A percentile compares a stretch with the other conserved stretches of the same genome.
Conservation (phyloP, 2,329 filamentous ascomycete genomes). For the Xylaria sp. region DNA sequence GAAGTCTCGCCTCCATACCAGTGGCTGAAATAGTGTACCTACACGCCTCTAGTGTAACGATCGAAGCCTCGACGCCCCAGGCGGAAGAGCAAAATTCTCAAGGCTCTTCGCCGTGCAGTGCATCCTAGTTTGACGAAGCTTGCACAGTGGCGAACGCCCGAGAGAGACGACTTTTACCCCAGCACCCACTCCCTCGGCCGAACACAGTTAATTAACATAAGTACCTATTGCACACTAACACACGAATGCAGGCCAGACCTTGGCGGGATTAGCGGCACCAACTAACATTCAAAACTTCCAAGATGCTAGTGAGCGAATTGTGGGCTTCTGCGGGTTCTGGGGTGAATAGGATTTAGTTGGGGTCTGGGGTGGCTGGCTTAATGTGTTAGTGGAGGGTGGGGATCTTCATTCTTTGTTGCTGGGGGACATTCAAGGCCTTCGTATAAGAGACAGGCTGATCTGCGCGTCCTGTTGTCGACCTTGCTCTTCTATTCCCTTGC, state of each 20-base stretch:
- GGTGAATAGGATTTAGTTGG: conserved; percentile 18
- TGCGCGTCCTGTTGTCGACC: neutral
- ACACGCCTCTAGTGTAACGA: neutral
- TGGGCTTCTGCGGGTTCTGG: conserved; percentile 15
- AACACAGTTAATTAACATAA: neutral
- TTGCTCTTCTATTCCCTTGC: conserved; percentile 2
- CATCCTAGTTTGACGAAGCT: neutral
- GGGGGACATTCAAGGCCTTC: neutral
- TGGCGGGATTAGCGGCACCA: conserved; percentile 17
- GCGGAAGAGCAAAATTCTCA: neutral
- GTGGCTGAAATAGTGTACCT: neutral
- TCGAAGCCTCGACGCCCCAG: neutral
- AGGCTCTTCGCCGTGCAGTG: neutral
- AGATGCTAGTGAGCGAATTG: conserved; percentile 24
- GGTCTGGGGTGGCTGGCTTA: conserved; percentile 21
- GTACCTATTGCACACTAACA: neutral
- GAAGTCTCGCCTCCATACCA: neutral
- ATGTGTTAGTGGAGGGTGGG: conserved; percentile 12
- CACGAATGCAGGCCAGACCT: conserved; percentile 4
- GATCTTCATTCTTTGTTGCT: conserved; percentile 5
- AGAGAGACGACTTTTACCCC: neutral
- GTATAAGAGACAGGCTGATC: conserved; percentile 21
- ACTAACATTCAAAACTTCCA: conserved; percentile 4
- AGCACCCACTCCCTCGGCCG: neutral
- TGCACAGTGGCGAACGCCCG: neutral